Percentiles rank a stretch among this genome's conserved stretches.
Conservation (phyloP, 805 yeast species). For the Ascoidea rubescens region DNA sequence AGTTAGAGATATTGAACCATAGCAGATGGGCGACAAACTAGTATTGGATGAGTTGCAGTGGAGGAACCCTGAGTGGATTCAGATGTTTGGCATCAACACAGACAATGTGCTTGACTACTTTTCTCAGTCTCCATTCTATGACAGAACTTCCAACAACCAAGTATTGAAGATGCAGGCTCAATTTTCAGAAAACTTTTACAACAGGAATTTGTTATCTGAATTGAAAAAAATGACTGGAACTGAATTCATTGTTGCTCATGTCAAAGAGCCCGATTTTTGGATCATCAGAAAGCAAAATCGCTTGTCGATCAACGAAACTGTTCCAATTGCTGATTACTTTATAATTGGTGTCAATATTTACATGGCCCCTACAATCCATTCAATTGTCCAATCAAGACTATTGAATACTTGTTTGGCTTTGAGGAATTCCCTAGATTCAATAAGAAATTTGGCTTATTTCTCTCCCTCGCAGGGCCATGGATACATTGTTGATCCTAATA, state of each 20-base stretch:
- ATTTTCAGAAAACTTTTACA: slow-evolving; percentile 40
- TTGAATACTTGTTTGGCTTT: slow-evolving; percentile 20
- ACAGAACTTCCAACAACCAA: slow-evolving; percentile 87
- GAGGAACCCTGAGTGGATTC: slow-evolving; percentile 97
- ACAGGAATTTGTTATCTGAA: slow-evolving; percentile 33
- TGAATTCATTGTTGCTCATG: slow-evolving; percentile 65
- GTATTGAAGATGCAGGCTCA: slow-evolving; percentile 92
- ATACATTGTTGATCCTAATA: background rate
- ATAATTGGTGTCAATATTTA: slow-evolving; percentile 86
- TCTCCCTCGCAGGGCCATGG: background rate
- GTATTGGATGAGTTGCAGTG: slow-evolving; percentile 84
- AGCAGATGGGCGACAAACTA: slow-evolving; percentile 6
- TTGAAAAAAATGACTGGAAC: slow-evolving; percentile 69
- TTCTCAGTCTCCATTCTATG: slow-evolving; percentile 89
- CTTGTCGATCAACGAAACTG: slow-evolving; percentile 31
- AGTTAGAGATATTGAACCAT: no score
- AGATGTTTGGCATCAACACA: slow-evolving; percentile 70
- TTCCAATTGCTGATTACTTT: slow-evolving; percentile 63
- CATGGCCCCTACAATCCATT: slow-evolving; percentile 71
- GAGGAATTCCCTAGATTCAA: background rate
- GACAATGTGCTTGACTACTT: slow-evolving; percentile 90
- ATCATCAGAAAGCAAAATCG: slow-evolving; percentile 73
- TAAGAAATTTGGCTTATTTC: background rate
- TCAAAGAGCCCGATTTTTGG: slow-evolving; percentile 90
- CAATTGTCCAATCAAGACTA: slow-evolving; percentile 59